phyloP scores from a whole-genome alignment of 371 early-diverging fungal genomes.

The Haplosporangium sp. region DNA sequence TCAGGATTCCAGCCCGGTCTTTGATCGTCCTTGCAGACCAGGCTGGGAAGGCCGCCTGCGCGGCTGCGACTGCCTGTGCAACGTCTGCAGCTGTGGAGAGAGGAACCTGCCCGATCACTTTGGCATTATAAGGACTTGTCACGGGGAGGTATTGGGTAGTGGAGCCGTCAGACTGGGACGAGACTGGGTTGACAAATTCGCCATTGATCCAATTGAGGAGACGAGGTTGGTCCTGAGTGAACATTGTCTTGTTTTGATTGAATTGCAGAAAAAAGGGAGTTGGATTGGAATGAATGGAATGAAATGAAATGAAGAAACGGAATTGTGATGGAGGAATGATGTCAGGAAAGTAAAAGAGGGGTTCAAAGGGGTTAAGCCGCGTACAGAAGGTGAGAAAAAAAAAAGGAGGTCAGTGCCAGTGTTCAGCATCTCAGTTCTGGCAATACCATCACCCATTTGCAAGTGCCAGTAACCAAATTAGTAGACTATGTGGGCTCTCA shows the following conservation, averaged over 20 bases:
- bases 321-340: too few relatives aligned
- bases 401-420: too few relatives aligned
- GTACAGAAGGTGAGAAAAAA: too few relatives aligned
- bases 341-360: too few relatives aligned
- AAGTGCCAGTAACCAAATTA: too few relatives aligned
- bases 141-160: slow-evolving; percentile 56
- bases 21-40: slow-evolving; percentile 68
- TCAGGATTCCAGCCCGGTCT: slow-evolving; percentile 68
- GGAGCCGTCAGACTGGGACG: background rate
- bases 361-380: too few relatives aligned
- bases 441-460: too few relatives aligned
- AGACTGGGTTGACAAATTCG: slow-evolving; percentile 36
- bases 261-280: background rate
- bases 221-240: slow-evolving; percentile 37
- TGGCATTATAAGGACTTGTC: slow-evolving; percentile 69
- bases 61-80: slow-evolving; percentile 65
- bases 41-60: slow-evolving; percentile 58
- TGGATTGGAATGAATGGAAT: background rate
- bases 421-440: too few relatives aligned
- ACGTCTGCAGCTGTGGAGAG: slow-evolving; percentile 67
- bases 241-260: slow-evolving; percentile 18
- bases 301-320: background rate
- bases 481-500: too few relatives aligned
- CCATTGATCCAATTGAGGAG: slow-evolving; percentile 56
- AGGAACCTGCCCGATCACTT: slow-evolving; percentile 69